Evolutionary conservation across 1,139 yeast species (phyloP).

Genomic region (Pneumocystis canis): DNA sequence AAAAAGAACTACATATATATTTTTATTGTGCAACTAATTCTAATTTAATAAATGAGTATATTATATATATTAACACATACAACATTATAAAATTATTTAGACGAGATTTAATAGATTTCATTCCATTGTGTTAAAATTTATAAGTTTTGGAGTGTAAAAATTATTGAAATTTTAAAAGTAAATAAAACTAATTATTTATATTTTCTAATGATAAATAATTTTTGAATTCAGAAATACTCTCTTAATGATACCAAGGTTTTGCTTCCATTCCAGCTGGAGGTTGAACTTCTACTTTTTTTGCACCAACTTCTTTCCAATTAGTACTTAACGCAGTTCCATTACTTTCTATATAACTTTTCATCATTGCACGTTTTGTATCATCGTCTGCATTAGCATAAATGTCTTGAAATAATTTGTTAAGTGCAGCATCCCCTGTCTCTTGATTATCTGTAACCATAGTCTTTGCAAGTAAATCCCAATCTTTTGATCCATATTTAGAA

Average conservation of each 20-base stretch:
- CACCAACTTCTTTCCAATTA: slow-evolving; percentile 80
- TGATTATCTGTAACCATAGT: slow-evolving; percentile 35
- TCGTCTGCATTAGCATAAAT: slow-evolving; percentile 72
- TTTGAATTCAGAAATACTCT: neutral
- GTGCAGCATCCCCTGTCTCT: slow-evolving; percentile 39
- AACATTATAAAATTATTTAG: too few species aligned
- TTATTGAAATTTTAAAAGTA: neutral
- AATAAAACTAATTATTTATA: neutral
- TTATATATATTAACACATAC: too few species aligned
- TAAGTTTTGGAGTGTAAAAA: neutral
- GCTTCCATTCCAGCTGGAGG: slow-evolving; percentile 55
- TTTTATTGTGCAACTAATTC: too few species aligned
- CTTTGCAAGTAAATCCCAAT: slow-evolving; percentile 59
- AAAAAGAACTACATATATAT: too few species aligned
- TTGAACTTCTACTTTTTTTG: slow-evolving; percentile 47
- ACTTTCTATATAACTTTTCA: slow-evolving; percentile 88
- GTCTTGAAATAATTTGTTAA: slow-evolving; percentile 40
- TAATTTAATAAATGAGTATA: too few species aligned
- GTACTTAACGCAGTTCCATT: slow-evolving; percentile 90
- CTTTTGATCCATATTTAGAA: slow-evolving; percentile 37
- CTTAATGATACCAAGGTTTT: slow-evolving; percentile 2
- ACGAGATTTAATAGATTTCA: too few species aligned
- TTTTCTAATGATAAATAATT: slow-evolving; percentile 19
- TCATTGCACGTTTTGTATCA: slow-evolving; percentile 85
- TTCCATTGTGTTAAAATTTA: too few species aligned